Conservation (phyloP, 345 rosid genomes). For the Adansonia digitata region DNA sequence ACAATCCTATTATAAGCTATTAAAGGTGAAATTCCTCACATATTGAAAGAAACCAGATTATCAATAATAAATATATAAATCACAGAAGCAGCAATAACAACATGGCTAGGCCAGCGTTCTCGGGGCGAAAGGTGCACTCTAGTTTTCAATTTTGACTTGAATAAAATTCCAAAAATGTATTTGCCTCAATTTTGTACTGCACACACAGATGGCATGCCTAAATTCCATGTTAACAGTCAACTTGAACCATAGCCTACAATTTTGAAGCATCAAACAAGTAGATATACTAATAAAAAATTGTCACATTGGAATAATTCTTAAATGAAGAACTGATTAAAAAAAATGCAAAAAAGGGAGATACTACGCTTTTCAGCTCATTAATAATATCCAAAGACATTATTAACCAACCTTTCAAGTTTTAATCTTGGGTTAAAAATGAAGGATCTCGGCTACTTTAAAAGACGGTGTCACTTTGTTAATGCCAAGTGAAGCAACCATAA, state of each 20-base stretch:
- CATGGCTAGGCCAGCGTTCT: background rate
- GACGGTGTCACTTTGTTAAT: background rate
- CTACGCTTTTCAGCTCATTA: background rate
- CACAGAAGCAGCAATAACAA: background rate
- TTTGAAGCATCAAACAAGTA: background rate
- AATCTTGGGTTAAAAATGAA: conserved; percentile 6
- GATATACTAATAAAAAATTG: background rate
- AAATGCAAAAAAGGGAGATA: background rate
- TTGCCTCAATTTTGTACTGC: background rate
- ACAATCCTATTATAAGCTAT: background rate
- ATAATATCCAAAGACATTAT: background rate
- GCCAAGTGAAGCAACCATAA: conserved; percentile 5
- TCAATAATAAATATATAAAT: background rate
- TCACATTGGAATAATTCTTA: background rate
- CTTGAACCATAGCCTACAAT: background rate
- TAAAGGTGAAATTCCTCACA: background rate
- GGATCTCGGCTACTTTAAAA: background rate
- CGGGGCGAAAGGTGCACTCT: background rate
- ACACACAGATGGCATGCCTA: background rate
- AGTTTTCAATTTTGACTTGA: background rate
- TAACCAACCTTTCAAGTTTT: conserved; percentile 20
- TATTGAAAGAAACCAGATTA: background rate
- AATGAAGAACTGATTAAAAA: background rate
- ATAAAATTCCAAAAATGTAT: background rate
- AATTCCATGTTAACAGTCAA: background rate